A percentile compares a stretch with the other conserved stretches of the same genome.
Conservation (phyloP, 2,329 filamentous ascomycete species). For the Exophiala bonariae region DNA sequence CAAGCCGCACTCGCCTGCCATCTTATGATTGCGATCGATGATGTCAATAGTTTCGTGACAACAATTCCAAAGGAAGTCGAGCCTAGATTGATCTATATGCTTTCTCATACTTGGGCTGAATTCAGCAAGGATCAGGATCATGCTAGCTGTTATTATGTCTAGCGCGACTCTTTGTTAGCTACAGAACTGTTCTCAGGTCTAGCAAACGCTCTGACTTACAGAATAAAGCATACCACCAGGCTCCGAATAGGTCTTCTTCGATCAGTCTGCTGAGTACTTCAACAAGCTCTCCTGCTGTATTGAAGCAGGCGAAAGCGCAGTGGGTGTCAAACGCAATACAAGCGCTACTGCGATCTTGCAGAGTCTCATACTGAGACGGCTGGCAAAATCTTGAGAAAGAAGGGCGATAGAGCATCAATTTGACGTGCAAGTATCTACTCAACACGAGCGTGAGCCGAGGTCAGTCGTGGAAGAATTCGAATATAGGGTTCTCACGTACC, state of each 20-base stretch:
- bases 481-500: not conserved
- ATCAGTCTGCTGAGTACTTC: not conserved
- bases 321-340: too few species aligned
- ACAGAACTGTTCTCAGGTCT: not conserved
- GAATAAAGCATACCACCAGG: constrained; percentile 5
- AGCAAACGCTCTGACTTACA: not conserved
- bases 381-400: constrained; percentile 4
- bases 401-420: constrained; percentile 6
- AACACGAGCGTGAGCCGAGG: too few species aligned
- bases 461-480: not conserved
- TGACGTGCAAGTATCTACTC: constrained; percentile 2
- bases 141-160: not conserved
- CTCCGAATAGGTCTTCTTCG: not conserved
- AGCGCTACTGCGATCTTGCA: too few species aligned
- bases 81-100: not conserved
- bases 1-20: constrained; percentile 3
- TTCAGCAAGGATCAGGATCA: not conserved
- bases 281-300: not conserved
- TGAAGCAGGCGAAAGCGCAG: too few species aligned
- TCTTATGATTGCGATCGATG: constrained; percentile 1
- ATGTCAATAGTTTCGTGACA: not conserved
- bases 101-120: too few species aligned
- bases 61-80: too few species aligned
- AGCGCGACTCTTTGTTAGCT: too few species aligned
- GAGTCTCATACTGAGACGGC: not conserved